Conservation (phyloP, 257 asterid genomes). For the Plantago major region DNA sequence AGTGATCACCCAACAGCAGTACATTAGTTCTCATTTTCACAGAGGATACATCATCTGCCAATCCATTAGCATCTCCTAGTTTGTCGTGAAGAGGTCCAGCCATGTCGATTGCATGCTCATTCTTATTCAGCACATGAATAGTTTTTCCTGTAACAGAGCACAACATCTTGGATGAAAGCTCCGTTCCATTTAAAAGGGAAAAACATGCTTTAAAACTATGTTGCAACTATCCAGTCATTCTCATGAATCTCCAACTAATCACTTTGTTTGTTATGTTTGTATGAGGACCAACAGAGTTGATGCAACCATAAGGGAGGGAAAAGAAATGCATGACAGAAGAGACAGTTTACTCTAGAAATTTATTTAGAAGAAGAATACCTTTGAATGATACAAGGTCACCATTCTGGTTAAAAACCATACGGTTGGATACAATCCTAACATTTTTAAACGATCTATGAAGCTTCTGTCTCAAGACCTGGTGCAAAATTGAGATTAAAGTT, state of each 20-base stretch:
- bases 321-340: conserved; percentile 6
- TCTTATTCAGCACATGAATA: conserved; percentile 88
- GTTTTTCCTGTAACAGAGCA: conserved; percentile 63
- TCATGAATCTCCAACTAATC: conserved; percentile 1
- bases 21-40: conserved; percentile 77
- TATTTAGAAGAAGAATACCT: conserved; percentile 35
- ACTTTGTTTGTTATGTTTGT: background rate
- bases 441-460: conserved; percentile 78
- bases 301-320: background rate
- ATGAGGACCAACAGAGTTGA: background rate
- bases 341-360: conserved; percentile 9
- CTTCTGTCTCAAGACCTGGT: conserved; percentile 85
- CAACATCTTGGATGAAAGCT: conserved; percentile 12
- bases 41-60: conserved; percentile 39
- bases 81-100: conserved; percentile 70
- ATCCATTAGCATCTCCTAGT: conserved; percentile 45
- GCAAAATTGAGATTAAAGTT: conserved; percentile 25
- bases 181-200: background rate
- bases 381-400: conserved; percentile 66
- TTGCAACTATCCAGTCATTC: conserved; percentile 6
- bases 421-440: conserved; percentile 77
- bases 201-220: background rate
- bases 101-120: conserved; percentile 94
- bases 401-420: conserved; percentile 75
- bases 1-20: conserved; percentile 88